Percentiles rank a stretch among this genome's conserved stretches.
Conservation (phyloP, 768 basidiomycete species). For the Solioccasus polychromus region DNA sequence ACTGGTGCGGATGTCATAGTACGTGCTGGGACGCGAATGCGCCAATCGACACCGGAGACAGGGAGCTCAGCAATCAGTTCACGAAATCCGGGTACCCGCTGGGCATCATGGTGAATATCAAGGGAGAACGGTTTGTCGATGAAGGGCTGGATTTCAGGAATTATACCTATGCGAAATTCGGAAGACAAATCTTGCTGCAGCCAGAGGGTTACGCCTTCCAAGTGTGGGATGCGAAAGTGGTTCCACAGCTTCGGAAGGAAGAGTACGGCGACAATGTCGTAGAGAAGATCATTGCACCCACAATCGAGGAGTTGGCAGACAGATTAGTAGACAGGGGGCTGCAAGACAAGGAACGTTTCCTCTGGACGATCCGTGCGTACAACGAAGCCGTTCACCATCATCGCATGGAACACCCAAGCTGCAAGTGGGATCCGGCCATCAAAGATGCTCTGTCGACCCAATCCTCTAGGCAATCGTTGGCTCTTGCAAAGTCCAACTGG, state of each 20-base stretch:
- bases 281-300: constrained; percentile 49
- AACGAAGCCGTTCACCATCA: constrained; percentile 46
- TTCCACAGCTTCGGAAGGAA: constrained; percentile 49
- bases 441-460: constrained; percentile 62
- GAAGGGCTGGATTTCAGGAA: constrained; percentile 73
- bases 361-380: constrained; percentile 47
- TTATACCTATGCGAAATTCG: constrained; percentile 71
- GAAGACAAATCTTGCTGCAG: constrained; percentile 55
- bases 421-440: constrained; percentile 57
- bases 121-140: constrained; percentile 62
- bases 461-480: constrained; percentile 34
- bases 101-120: constrained; percentile 63
- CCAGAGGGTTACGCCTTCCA: constrained; percentile 63
- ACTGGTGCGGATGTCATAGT: constrained; percentile 70
- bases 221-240: constrained; percentile 53
- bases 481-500: constrained; percentile 65
- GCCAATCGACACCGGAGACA: constrained; percentile 46
- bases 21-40: constrained; percentile 72
- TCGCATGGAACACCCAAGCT: constrained; percentile 31
- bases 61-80: constrained; percentile 62
- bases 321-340: constrained; percentile 46
- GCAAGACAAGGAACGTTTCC: constrained; percentile 38
- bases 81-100: constrained; percentile 75
- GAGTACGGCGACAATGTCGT: constrained; percentile 65
- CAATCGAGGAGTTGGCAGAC: constrained; percentile 48